Percentiles rank a stretch among this genome's conserved stretches.
Conservation (phyloP, 768 basidiomycete species). For the Pleurotus platypus region DNA sequence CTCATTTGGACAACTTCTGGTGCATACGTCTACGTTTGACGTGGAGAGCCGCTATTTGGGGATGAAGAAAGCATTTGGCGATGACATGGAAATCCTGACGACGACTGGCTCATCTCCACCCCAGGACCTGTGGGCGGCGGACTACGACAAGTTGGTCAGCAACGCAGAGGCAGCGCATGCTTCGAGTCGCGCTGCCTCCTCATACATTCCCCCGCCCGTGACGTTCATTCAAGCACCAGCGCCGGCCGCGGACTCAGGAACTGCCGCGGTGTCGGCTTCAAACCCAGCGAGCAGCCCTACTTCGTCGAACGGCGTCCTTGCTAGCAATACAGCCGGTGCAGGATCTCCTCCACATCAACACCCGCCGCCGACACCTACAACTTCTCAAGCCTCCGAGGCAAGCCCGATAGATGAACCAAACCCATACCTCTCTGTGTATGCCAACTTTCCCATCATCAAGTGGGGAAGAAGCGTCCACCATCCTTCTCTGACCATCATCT, state of each 20-base stretch:
- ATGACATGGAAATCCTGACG: conserved; percentile 1
- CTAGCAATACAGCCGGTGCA: not conserved
- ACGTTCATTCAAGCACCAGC: no score
- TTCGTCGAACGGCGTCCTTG: not conserved
- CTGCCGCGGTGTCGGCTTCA: not conserved
- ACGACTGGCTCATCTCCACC: not conserved
- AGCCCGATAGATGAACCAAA: conserved; percentile 1
- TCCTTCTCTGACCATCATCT: conserved; percentile 1
- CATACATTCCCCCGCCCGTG: no score
- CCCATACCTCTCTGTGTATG: conserved; percentile 2
- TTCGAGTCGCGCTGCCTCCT: not conserved
- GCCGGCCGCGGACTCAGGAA: not conserved
- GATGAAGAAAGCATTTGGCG: conserved; percentile 6
- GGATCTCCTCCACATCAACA: not conserved
- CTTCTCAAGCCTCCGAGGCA: not conserved
- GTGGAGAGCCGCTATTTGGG: conserved; percentile 2
- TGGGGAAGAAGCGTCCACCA: conserved; percentile 7
- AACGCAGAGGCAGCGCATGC: conserved; percentile 6
- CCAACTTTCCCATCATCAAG: conserved; percentile 4
- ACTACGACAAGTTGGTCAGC: conserved; percentile 5
- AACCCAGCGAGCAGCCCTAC: not conserved
- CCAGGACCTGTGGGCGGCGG: not conserved
- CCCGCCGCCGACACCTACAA: not conserved
- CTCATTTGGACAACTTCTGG: conserved; percentile 2
- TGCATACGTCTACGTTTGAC: conserved; percentile 1